Evolutionary conservation across 2,329 filamentous ascomycete genomes (phyloP), one percentile per base, ranked within the genome.

Genomic region (Pseudocercospora cruenta): DNA sequence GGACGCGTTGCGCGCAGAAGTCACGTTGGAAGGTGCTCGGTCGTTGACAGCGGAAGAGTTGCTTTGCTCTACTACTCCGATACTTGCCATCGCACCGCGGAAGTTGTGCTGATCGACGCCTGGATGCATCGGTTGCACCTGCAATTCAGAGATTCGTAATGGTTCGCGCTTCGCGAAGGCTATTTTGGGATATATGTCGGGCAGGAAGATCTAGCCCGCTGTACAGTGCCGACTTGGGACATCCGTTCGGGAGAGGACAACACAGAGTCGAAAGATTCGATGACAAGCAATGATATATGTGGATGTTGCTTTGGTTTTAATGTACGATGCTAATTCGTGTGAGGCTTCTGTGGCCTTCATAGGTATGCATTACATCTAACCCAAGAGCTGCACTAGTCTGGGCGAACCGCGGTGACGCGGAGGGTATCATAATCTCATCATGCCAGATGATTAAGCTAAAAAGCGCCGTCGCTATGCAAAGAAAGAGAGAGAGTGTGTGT

Each of bases 371-470:
- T 64, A 59, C 33, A 60, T 64, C 66, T 65, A 51, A 58, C 58
- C 64, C 60, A 71, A 76, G 74, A 75, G 75, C 75, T 77, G 74
- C 75, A 75, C 74, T 76, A 76, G 75, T 49, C 58, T 67, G 43
- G 58, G 66, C 65, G 51, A 66, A 61, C 59, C 61, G 45, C 51
- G 39, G 47, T 57, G 63, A 58, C 63, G 67, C 65, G 58, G 54
- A 60, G 69, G 69, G 69, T 71, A 69, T 70, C 70, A 71, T 71
- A 67, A 69, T 57, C 68, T 59, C 65, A 61, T 65, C 65, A 63
- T 67, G 59, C 65, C 67, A 58, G 60, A 58, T 67, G 64, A 55
- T 63, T 57, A 16, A 54, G 26, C 55, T 54, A 58, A 47, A 62
- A 59, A 68, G 70, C 74, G 69, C 75, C 74, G 67, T 73, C 74